Base-by-base conservation (phyloP, 192 early-diverging fungal species). In the Tieghemiomyces parasiticus region DNA sequence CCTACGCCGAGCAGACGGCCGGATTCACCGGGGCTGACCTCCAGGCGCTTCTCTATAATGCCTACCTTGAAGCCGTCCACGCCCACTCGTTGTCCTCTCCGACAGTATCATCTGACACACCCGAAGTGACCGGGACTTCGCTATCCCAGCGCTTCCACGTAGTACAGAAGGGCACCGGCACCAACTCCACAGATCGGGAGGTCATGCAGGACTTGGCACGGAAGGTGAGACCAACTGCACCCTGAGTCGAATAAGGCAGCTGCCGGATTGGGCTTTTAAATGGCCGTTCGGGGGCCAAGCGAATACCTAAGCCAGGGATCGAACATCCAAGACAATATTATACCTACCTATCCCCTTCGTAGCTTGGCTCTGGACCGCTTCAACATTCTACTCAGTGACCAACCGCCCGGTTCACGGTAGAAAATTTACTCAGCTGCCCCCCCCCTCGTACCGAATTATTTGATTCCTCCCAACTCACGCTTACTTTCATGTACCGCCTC, bases 1-100 rank as follows among this genome's bases (percentile, higher is more conserved):
- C 63, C 1, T 71, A 83, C 55, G 88, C 91, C 6, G 64, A 68
- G 44, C 65, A 73, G 1, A 88, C 89, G 0, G 84, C 84, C 16
- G 83, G 84, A 13, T 86, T 86, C 58, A 80, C 91, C 0, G 93
- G 95, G 19, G 95, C 95, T 1, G 95, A 99, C 73, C 65, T 99
- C 60, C 95, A 96, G 72, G 92, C 87, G 0, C 75, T 99, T 26
- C 64, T 96, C 2, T 95, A 95, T 64, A 90, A 88, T 64, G 92
- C 91, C 0, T 89, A 93, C 46, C 74, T 99, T 38, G 88, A 88
- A 60, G 81, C 91, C 0, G 86, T 96, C 61, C 92, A 94, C 52
- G 81, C 60, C 64, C 64, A 29, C 62, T 65, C 32, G 71, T 25
- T 69, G 52, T n/a, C 8, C 14, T 13, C 9, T 42, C 38, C 56